These are phyloP conservation scores for Allium cepa DNA, from an alignment of 106 monocot species.

Conservation along the genomic window DNA sequence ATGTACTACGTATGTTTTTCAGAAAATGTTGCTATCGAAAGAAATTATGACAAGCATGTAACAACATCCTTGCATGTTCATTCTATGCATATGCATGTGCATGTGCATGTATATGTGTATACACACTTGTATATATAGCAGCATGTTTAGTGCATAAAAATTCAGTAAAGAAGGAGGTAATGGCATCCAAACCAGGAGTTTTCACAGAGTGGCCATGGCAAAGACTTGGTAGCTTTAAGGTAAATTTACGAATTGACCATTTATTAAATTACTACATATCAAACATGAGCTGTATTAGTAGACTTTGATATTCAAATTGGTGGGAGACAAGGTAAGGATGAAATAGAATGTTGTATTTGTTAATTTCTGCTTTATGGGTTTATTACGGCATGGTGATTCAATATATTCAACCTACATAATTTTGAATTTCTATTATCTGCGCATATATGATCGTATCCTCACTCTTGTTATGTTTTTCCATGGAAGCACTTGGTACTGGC, in stretches of 20 bases:
- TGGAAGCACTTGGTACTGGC: slow-evolving; percentile 10
- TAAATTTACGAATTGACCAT: slow-evolving; percentile 1
- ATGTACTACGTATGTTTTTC: too few relatives aligned
- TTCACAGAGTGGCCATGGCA: slow-evolving; percentile 86
- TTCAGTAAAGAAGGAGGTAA: slow-evolving; percentile 7
- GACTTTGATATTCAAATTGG: background rate
- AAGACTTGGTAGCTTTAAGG: slow-evolving; percentile 78
- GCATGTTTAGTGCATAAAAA: too few relatives aligned
- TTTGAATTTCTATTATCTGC: background rate
- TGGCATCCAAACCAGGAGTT: slow-evolving; percentile 70
- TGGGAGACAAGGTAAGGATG: background rate
- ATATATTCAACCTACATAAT: background rate
- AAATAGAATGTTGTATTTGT: background rate
- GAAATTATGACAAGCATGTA: background rate
- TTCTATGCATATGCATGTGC: background rate
- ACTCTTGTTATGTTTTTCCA: background rate
- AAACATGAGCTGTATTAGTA: background rate
- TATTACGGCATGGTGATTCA: background rate
- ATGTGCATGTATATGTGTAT: too few relatives aligned
- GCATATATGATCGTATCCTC: background rate
- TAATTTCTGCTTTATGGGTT: background rate
- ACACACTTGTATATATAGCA: too few relatives aligned
- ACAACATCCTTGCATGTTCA: background rate
- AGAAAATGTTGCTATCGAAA: too few relatives aligned
- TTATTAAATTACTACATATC: background rate